Evolutionary conservation across 352 stramenopile genomes (phyloP).

Genomic region (Globisporangium yorkense): DNA sequence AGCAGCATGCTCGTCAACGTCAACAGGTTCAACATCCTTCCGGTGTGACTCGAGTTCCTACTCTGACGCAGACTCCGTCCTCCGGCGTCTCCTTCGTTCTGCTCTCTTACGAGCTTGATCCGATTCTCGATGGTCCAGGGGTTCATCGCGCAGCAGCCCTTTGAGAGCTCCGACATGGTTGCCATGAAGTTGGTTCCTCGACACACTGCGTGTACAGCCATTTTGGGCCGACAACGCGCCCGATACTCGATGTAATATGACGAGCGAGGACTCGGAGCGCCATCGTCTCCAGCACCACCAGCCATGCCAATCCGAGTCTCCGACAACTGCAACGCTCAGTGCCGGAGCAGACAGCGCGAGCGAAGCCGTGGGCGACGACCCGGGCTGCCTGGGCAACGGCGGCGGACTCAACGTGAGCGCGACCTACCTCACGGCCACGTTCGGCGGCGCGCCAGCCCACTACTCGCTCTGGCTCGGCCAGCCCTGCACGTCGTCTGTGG

Average conservation of each 20-base stretch:
- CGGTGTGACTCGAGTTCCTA: not conserved
- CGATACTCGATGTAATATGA: not conserved
- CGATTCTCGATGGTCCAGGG: too few relatives aligned
- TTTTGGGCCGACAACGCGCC: too few relatives aligned
- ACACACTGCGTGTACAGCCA: too few relatives aligned
- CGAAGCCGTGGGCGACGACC: not conserved
- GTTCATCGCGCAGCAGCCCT: too few relatives aligned
- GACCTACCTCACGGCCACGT: conserved; percentile 43
- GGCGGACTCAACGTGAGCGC: conserved; percentile 25
- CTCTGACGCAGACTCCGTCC: not conserved
- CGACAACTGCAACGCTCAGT: not conserved
- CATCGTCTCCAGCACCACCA: not conserved
- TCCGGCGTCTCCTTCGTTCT: not conserved
- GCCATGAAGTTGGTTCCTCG: too few relatives aligned
- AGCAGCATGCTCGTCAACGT: not conserved
- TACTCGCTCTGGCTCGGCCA: conserved; percentile 59
- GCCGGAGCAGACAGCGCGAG: not conserved
- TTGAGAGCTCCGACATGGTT: too few relatives aligned
- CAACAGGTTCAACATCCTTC: not conserved
- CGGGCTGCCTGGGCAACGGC: conserved; percentile 4
- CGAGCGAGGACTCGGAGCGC: not conserved
- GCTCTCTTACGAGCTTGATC: too few relatives aligned
- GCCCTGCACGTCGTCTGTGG: conserved; percentile 53
- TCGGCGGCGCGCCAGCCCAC: conserved; percentile 46
- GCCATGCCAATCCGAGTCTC: not conserved